Conservation (phyloP, 202 grass and related monocot genomes). For the Carex sylvatica region DNA sequence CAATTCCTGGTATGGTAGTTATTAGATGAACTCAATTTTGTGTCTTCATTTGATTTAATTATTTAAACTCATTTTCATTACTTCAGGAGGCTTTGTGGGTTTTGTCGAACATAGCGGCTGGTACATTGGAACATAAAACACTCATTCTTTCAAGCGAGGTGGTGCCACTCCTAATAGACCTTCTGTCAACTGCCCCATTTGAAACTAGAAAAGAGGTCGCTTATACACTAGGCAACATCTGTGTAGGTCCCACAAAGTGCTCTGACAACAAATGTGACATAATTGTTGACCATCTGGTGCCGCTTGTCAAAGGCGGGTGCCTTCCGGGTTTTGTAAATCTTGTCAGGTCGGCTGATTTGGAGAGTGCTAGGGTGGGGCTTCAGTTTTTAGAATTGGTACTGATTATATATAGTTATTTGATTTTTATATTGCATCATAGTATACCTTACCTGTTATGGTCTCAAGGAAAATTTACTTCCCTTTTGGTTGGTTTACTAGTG, state of each 20-base stretch:
- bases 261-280: constrained; percentile 44
- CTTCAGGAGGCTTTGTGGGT: constrained; percentile 86
- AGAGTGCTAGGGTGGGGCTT: constrained; percentile 86
- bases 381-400: constrained; percentile 87
- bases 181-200: constrained; percentile 57
- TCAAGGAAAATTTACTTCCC: neutral
- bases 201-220: constrained; percentile 88
- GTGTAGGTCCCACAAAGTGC: constrained; percentile 53
- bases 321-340: constrained; percentile 77
- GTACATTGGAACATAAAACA: constrained; percentile 77
- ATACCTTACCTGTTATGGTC: neutral
- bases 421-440: neutral
- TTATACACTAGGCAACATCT: constrained; percentile 79
- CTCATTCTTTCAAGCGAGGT: constrained; percentile 73
- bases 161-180: constrained; percentile 47
- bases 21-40: neutral
- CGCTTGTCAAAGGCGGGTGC: constrained; percentile 64
- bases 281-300: constrained; percentile 50
- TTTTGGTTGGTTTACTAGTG: neutral
- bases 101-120: constrained; percentile 84
- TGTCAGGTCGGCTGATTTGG: constrained; percentile 81
- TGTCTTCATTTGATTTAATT: constrained; percentile 14
- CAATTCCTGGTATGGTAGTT: neutral
- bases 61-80: neutral
- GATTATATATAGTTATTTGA: neutral